Base-by-base conservation (phyloP, 2,329 filamentous ascomycete species). In the Penicillium glabrum region DNA sequence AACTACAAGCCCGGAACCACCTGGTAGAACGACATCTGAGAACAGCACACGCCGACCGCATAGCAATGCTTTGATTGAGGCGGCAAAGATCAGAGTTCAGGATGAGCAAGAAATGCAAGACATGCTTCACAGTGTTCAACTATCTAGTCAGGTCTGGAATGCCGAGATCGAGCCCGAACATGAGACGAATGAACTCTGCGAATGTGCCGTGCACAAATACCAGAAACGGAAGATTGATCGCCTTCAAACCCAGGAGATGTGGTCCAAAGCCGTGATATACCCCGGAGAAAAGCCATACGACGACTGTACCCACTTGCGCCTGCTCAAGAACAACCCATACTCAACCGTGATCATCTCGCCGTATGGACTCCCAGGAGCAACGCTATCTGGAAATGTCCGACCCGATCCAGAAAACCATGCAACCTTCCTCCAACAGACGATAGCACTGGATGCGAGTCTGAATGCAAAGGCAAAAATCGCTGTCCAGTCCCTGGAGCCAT, bases 161-260 rank as follows among this genome's bases (percentile, higher is more conserved):
- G 69, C 66, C 46, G 78, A 80, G 46, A 75, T 80, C 39, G 78
- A 80, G 60, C 79, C 79, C 9, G 78, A 80, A 54, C 77, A 80
- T 58, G 77, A 80, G 10, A 65, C 68, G 11, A 51, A 29, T 14
- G 73, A 77, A 6, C 71, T 70, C 26, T 80, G 79, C 58, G 54
- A 56, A 41, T 80, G 79, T 57, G 56, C 67, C 1, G 74, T 80
- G 44, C 77, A 79, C 56, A 59, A 69, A 24, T 80, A 79, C 58
- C 59, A 71, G 52, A 61, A 58, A 21, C 64, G 58, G 44, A 79
- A 79, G 59, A 66, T 65, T 52, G 59, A 57, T n/a, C 72, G 78
- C 6, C 68, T 75, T 21, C 49, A 52, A 6, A 69, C 79, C 3
- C 75, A 78, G 53, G 67, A 77, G 8, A 69, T 68, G 60, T 81